phyloP scores from a whole-genome alignment of 2,329 filamentous ascomycete species.

The Tolypocladium endophyticum region DNA sequence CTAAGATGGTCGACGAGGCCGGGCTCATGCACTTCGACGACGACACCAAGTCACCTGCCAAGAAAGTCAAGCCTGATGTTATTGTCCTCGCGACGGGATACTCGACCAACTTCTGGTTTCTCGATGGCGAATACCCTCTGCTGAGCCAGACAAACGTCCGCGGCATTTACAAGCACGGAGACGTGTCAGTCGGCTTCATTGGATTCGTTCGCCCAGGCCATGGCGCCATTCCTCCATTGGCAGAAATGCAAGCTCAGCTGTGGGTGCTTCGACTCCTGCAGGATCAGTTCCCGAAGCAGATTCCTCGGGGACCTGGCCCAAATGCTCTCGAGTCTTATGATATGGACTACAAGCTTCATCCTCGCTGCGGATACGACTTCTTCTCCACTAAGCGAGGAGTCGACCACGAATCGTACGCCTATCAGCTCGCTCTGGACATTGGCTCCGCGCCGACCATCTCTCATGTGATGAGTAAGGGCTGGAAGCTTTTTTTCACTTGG shows the following conservation, averaged over 20 bases:
- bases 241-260: conserved; percentile 37
- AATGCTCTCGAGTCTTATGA: conserved; percentile 23
- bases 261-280: conserved; percentile 32
- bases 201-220: conserved; percentile 35
- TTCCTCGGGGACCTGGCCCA: conserved; percentile 6
- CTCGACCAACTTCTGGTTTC: conserved; percentile 27
- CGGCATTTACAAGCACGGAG: conserved; percentile 35
- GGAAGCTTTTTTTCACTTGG: conserved; percentile 31
- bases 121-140: conserved; percentile 26
- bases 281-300: conserved; percentile 10
- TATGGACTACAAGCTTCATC: conserved; percentile 28
- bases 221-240: conserved; percentile 36
- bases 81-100: conserved; percentile 39
- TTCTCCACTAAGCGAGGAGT: conserved; percentile 27
- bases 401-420: conserved; percentile 38
- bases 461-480: conserved; percentile 23
- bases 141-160: conserved; percentile 39
- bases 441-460: conserved; percentile 27
- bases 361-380: conserved; percentile 20
- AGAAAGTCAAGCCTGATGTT: conserved; percentile 28
- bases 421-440: conserved; percentile 37
- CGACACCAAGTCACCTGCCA: conserved; percentile 13
- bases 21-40: conserved; percentile 26
- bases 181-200: conserved; percentile 31
- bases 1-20: conserved; percentile 20